Base-by-base conservation (phyloP, 2,329 filamentous ascomycete genomes). In the Botrytis hyacinthi region DNA sequence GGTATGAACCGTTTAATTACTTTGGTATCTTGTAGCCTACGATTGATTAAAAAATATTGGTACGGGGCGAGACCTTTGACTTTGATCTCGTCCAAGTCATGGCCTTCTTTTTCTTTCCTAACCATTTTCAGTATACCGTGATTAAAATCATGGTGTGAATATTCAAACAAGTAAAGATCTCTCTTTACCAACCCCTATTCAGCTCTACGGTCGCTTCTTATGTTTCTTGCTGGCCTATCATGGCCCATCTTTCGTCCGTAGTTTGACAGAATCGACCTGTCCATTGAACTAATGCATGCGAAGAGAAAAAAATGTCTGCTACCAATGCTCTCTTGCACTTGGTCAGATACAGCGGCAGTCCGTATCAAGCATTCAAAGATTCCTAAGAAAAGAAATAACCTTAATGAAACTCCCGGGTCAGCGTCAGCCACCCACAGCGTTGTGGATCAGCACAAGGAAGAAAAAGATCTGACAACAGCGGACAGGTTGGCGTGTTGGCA, bases 401-500 rank as follows among this genome's bases (percentile, higher is more conserved):
- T 22, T 69, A 69, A 42, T 22, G 37, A 20, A 32, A 29, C 29
- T 69, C n/a, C 48, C 48, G 18, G 54, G 10, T 32, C 66, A 57
- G 6, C n/a, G 26, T 57, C 51, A 57, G 66, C 66, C 48, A 22
- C 51, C 40, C 6, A 42, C 35, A 22, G 48, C 3, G 48, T 57
- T 16, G n/a, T 32, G 48, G 48, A 68, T 57, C 66, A 42, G 48
- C 66, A 57, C 48, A 40, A 68, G 37, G 48, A 57, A 68, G 35
- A 32, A 57, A 40, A 18, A 22, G 46, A 54, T 68, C 65, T 68
- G 44, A 57, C 66, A 68, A n/a, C 48, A 68, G 35, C 16, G 18
- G n/a, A 37, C 35, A 57, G 65, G 26, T 57, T 42, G 65, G 65
- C 65, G 35, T 42, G 35, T 20, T 68, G 35, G 35, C 18, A 68